Conservation (phyloP, 2,329 filamentous ascomycete species). For the Westerdykella sp. region DNA sequence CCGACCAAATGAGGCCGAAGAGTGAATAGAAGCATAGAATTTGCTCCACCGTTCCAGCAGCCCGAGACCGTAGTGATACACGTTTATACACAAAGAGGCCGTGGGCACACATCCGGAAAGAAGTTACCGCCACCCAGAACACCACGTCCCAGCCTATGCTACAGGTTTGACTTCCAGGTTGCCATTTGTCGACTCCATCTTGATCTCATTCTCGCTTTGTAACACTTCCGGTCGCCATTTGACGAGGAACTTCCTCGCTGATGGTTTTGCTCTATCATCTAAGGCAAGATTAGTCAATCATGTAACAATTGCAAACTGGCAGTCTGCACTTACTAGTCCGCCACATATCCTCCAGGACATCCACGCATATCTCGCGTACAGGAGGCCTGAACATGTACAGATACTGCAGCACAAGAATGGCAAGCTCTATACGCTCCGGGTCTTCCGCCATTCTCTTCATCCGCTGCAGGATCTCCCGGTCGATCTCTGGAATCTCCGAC, state of each 20-base stretch:
- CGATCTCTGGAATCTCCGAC: conserved; percentile 82
- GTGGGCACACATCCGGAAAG: too few species aligned
- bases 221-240: conserved; percentile 51
- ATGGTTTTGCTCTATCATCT: conserved; percentile 43
- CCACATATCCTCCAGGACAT: conserved; percentile 55
- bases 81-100: too few species aligned
- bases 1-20: too few species aligned
- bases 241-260: conserved; percentile 48
- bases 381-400: conserved; percentile 49
- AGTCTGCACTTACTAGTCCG: conserved; percentile 41
- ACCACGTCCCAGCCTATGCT: conserved; percentile 4
- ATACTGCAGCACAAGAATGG: conserved; percentile 52
- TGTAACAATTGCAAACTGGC: neutral
- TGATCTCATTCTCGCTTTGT: conserved; percentile 19
- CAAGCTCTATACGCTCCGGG: conserved; percentile 56
- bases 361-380: conserved; percentile 51
- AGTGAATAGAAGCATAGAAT: too few species aligned
- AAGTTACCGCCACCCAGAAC: neutral
- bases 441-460: conserved; percentile 60
- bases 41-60: too few species aligned
- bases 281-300: neutral
- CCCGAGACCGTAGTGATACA: too few species aligned
- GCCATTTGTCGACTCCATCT: conserved; percentile 17
- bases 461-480: conserved; percentile 62
- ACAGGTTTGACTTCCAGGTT: conserved; percentile 25